Evolutionary conservation across 2,329 filamentous ascomycete genomes (phyloP), one percentile per base, ranked within the genome.

Genomic region (Aspergillus fumigatiaffinis): DNA sequence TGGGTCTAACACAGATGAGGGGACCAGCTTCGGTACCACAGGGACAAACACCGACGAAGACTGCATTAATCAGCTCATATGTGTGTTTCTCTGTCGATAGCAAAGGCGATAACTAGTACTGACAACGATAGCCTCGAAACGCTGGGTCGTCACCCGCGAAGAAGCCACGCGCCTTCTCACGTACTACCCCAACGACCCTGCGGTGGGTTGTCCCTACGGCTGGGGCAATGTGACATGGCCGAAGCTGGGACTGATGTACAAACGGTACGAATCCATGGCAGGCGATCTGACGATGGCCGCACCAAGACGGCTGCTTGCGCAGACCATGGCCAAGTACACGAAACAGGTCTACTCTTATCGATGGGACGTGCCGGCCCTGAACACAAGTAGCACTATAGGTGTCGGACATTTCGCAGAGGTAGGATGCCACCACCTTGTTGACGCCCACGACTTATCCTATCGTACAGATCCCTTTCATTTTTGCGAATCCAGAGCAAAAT

Each of bases 1-100:
- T 46, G 87, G 87, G 5, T 81, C 82, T 32, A 89, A 88, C 68
- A 82, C 81, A 1, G 87, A 89, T 62, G 87, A 90, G 68, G 87
- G 85, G 2, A 81, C 80, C 1, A 76, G 77, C 3, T 87, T 87
- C 62, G 80, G 78, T 2, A 77, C 79, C 3, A 69, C 65, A 8
- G 80, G 79, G 14, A 65, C 86, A 56, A 79, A 86, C 67, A 83
- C 79, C 1, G 80, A 78, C 25, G 78, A 73, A 10, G 78, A 85
- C 35, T 83, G 86, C 60, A 66, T 76, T 35, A 66, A 68, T 25
- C 71, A 71, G 48, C 58, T 71, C 32, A 66, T 60, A 10, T 55
- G 69, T 71, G 48, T 21, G 60, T 55, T 4, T 8, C 25, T 17
- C 26, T 50, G 4, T 25, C 6, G 1, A n/a, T n/a, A n/a, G 12